Evolutionary conservation across 2,329 filamentous ascomycete genomes (phyloP).

Genomic region (Colletotrichum siamense): DNA sequence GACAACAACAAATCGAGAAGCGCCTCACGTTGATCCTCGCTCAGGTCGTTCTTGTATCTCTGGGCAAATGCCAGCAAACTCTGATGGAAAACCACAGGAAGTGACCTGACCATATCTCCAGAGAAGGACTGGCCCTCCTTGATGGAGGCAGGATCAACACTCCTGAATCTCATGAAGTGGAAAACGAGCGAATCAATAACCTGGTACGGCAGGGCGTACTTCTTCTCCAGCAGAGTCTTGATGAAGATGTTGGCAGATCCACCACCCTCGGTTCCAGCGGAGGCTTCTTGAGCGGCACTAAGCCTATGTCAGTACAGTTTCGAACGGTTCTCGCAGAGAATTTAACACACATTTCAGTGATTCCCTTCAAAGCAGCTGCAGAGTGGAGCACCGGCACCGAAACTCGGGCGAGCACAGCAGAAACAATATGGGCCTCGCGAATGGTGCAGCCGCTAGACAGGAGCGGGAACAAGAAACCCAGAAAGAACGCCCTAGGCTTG

Average conservation of each 20-base stretch:
- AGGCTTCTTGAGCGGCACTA: conserved; percentile 81
- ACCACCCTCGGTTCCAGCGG: conserved; percentile 81
- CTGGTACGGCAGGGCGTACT: conserved; percentile 93
- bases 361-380: conserved; percentile 85
- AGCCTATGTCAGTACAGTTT: not conserved
- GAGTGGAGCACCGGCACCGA: conserved; percentile 92
- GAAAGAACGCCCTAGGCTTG: conserved; percentile 93
- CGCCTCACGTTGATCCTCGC: conserved; percentile 91
- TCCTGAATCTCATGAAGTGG: conserved; percentile 91
- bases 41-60: conserved; percentile 94
- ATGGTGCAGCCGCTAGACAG: conserved; percentile 87
- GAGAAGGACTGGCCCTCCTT: conserved; percentile 51
- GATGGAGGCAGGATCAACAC: conserved; percentile 64
- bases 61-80: conserved; percentile 91
- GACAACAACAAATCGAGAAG: conserved; percentile 85
- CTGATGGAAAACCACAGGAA: conserved; percentile 97
- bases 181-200: conserved; percentile 95
- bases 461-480: conserved; percentile 87
- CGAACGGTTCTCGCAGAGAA: too few species aligned
- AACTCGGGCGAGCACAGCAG: conserved; percentile 82
- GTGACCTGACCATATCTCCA: conserved; percentile 60
- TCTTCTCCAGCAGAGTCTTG: conserved; percentile 91
- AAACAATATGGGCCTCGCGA: conserved; percentile 90
- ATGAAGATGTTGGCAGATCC: conserved; percentile 97
- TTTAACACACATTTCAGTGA: conserved; percentile 76